phyloP scores from a whole-genome alignment of 495 filamentous ascomycete species.

The Lophiostoma macrostomum region DNA sequence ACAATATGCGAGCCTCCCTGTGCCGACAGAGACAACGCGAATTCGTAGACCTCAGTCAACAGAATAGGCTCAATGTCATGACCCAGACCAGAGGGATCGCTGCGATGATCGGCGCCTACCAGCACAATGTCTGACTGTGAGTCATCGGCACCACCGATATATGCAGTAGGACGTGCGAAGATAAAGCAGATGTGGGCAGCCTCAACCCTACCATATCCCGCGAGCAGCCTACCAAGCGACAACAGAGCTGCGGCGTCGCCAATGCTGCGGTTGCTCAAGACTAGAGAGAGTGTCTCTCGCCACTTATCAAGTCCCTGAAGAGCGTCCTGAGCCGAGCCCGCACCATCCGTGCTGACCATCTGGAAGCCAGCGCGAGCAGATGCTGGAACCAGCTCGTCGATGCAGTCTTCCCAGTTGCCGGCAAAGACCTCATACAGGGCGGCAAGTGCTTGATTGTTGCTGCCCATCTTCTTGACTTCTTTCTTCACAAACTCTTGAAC shows the following conservation, averaged over 20 bases:
- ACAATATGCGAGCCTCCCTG: conserved; percentile 53
- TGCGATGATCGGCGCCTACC: conserved; percentile 75
- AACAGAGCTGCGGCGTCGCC: conserved; percentile 74
- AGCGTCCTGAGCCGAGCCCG: conserved; percentile 65
- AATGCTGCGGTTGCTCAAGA: conserved; percentile 80
- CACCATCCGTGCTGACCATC: conserved; percentile 67
- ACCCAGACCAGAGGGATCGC: conserved; percentile 61
- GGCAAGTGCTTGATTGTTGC: conserved; percentile 78
- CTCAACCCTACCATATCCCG: conserved; percentile 80
- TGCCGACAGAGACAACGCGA: conserved; percentile 62
- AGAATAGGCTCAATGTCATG: conserved; percentile 80
- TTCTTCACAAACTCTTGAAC: conserved; percentile 89
- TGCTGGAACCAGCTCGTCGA: conserved; percentile 94
- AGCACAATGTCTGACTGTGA: conserved; percentile 72
- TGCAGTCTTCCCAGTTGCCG: conserved; percentile 88
- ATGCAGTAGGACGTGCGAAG: conserved; percentile 52
- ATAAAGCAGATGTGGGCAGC: conserved; percentile 87
- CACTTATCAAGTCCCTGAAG: conserved; percentile 86
- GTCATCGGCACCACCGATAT: conserved; percentile 84
- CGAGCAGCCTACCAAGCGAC: conserved; percentile 78
- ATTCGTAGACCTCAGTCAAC: conserved; percentile 92
- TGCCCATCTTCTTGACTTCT: conserved; percentile 75
- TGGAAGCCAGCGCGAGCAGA: conserved; percentile 89
- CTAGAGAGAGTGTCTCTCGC: conserved; percentile 82
- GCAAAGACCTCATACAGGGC: conserved; percentile 90